Percentiles rank a stretch among this genome's conserved stretches.
Evolutionary conservation across 139 green algal species (phyloP).

Genomic region (Closterium sp.): DNA sequence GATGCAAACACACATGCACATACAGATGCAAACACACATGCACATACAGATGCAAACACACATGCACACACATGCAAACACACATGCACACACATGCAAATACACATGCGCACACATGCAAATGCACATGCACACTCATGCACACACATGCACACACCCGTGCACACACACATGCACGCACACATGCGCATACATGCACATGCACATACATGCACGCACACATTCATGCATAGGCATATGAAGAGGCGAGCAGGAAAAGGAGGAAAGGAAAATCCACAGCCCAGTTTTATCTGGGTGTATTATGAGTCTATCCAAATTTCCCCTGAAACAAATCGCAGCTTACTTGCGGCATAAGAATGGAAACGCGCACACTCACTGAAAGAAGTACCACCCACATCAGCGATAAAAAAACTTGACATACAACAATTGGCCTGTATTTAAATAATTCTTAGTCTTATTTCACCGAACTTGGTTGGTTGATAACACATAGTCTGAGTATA

Average conservation of each 20-base stretch:
- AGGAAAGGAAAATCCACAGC: background rate
- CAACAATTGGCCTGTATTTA: too few relatives aligned
- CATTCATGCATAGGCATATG: background rate
- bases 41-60: background rate
- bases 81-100: background rate
- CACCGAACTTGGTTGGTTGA: too few relatives aligned
- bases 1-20: background rate
- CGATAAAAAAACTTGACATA: background rate
- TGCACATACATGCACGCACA: background rate
- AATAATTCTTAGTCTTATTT: too few relatives aligned
- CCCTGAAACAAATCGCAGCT: too few relatives aligned
- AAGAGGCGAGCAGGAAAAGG: background rate
- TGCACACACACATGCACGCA: background rate
- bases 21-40: background rate
- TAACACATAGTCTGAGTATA: too few relatives aligned
- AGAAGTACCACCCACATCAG: too few relatives aligned
- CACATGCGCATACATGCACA: background rate
- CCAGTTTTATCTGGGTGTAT: too few relatives aligned
- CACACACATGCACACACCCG: background rate
- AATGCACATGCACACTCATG: too few relatives aligned
- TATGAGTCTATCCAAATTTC: too few relatives aligned
- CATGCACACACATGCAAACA: background rate
- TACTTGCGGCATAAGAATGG: too few relatives aligned
- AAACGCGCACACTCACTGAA: too few relatives aligned
- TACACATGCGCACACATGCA: background rate